phyloP scores from a whole-genome alignment of 169 alveolate genomes.

The Plasmodium knowlesi region DNA sequence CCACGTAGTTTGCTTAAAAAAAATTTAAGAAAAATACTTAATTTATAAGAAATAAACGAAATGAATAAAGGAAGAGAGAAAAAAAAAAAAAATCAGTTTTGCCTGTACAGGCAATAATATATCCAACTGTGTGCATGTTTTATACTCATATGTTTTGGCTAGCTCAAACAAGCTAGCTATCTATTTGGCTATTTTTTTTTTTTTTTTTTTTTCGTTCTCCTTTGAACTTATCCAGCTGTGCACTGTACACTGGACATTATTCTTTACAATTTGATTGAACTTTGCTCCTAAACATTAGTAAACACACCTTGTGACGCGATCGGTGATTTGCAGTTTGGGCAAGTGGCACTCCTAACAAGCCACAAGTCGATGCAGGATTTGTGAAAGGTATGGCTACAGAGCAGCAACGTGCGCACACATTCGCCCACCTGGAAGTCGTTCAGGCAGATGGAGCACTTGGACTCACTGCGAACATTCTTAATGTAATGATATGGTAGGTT shows the following conservation, averaged over 20 bases:
- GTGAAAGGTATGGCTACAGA: conserved; percentile 86
- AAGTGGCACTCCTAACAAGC: conserved; percentile 86
- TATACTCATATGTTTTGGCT: neutral
- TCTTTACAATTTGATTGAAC: neutral
- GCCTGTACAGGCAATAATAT: neutral
- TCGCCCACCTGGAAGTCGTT: conserved; percentile 71
- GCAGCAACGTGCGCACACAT: conserved; percentile 79
- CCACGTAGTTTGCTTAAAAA: neutral
- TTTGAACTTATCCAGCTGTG: neutral
- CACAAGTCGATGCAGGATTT: conserved; percentile 86
- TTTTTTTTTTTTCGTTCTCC: conserved; percentile 2
- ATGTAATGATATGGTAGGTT: conserved; percentile 46
- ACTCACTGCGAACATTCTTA: conserved; percentile 12
- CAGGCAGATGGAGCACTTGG: conserved; percentile 58
- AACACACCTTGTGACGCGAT: conserved; percentile 66
- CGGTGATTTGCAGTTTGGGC: conserved; percentile 85
- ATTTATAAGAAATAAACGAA: neutral
- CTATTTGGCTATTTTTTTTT: neutral
- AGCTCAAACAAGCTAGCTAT: neutral
- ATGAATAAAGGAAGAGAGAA: neutral
- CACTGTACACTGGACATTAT: neutral
- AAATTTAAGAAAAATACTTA: neutral
- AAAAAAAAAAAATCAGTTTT: neutral
- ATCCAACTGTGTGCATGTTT: neutral
- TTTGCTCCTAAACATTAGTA: neutral